Conservation (phyloP, 768 basidiomycete genomes). For the Phaeolepiota aurea region DNA sequence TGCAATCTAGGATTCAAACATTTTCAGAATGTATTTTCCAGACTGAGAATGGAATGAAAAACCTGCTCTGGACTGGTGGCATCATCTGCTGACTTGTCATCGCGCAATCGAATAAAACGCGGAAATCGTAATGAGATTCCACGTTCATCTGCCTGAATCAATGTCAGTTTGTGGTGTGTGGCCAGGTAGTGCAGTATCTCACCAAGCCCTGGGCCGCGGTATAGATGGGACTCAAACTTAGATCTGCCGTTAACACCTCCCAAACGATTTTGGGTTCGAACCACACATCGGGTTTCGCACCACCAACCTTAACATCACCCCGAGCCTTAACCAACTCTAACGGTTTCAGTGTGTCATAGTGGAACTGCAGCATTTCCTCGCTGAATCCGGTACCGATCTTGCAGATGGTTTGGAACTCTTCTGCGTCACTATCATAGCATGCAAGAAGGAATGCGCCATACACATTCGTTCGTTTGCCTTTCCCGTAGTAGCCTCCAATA, state of each 20-base stretch:
- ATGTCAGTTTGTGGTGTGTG: not conserved
- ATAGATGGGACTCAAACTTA: slow-evolving; percentile 94
- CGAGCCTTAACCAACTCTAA: slow-evolving; percentile 63
- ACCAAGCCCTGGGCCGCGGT: slow-evolving; percentile 88
- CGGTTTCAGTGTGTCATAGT: slow-evolving; percentile 76
- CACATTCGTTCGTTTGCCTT: slow-evolving; percentile 94
- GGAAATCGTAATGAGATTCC: slow-evolving; percentile 97
- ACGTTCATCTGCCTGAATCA: slow-evolving; percentile 65
- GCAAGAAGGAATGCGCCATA: slow-evolving; percentile 98
- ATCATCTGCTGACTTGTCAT: slow-evolving; percentile 90
- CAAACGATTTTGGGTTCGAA: slow-evolving; percentile 96
- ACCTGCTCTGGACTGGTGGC: slow-evolving; percentile 93
- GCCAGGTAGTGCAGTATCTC: not conserved
- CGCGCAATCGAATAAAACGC: slow-evolving; percentile 84
- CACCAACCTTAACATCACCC: slow-evolving; percentile 82
- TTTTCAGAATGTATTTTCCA: not conserved
- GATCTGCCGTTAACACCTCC: slow-evolving; percentile 96
- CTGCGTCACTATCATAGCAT: slow-evolving; percentile 90
- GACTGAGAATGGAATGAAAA: slow-evolving; percentile 9
- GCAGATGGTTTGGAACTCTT: slow-evolving; percentile 95
- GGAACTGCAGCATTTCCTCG: slow-evolving; percentile 77
- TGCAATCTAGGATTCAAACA: slow-evolving; percentile 47
- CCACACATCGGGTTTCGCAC: slow-evolving; percentile 95
- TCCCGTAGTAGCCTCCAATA: slow-evolving; percentile 95
- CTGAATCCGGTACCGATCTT: slow-evolving; percentile 99